A percentile compares a stretch with the other conserved stretches of the same genome.
phyloP scores from a whole-genome alignment of 768 basidiomycete genomes.

The Lactifluus hygrophoroides region DNA sequence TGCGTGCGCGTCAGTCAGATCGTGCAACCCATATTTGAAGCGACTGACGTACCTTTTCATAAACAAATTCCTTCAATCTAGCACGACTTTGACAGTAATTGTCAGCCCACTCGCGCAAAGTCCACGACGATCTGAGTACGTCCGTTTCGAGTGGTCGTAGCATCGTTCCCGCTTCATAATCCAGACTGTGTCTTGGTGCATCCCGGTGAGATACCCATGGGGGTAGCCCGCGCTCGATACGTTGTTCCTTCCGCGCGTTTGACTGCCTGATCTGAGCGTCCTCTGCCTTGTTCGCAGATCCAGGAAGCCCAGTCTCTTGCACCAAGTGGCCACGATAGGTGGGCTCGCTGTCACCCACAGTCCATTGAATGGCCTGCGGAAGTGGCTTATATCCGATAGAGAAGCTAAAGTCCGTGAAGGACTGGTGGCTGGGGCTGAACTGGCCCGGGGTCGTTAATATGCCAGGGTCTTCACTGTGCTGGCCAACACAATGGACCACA shows the following conservation, averaged over 20 bases:
- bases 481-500: neutral
- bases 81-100: slow-evolving; percentile 66
- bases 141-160: neutral
- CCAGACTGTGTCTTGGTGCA: neutral
- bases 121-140: slow-evolving; percentile 20
- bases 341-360: slow-evolving; percentile 50
- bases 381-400: slow-evolving; percentile 43
- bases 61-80: slow-evolving; percentile 66
- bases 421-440: too few species aligned
- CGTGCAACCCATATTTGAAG: neutral
- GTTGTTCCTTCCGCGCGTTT: slow-evolving; percentile 38
- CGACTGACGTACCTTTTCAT: slow-evolving; percentile 44
- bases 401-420: slow-evolving; percentile 59
- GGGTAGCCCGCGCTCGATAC: slow-evolving; percentile 38
- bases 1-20: neutral
- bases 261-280: slow-evolving; percentile 35
- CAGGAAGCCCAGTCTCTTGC: slow-evolving; percentile 39
- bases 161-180: neutral
- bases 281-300: slow-evolving; percentile 33
- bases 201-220: slow-evolving; percentile 30
- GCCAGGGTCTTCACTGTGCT: too few species aligned
- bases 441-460: too few species aligned
- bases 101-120: slow-evolving; percentile 55
- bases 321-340: slow-evolving; percentile 56
- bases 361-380: slow-evolving; percentile 41